Evolutionary conservation across 306 rosid genomes (phyloP), one percentile per base, ranked within the genome.

Genomic region (Cyclanthera cordifolia): DNA sequence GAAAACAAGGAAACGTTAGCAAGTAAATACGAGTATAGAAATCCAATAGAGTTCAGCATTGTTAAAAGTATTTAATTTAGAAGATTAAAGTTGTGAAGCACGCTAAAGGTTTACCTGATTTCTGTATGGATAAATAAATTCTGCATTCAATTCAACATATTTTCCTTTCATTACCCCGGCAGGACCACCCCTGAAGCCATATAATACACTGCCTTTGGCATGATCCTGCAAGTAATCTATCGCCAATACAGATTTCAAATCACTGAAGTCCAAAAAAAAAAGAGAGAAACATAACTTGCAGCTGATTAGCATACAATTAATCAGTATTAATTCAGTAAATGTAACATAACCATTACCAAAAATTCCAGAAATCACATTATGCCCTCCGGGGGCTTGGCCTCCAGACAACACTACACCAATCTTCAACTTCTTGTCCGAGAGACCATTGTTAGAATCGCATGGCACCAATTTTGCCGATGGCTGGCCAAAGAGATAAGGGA

Each of bases 331-430:
- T 45, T 32, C 43, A 9, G 15, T 7, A 66, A 8, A 37, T 30
- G 50, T 12, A 39, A 30, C n/a, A 65, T 59, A 43, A 77, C 23
- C 53, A 72, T 68, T 72, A 94, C 99, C 99, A 51, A 80, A 90
- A 32, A 94, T 82, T 79, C 99, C 99, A 58, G 87, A 85, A 24
- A 94, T 94, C 60, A 94, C 99, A 79, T 94, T 94, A 82, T 94
- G 99, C 5, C 99, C 99, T 24, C 97, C 99, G 0, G 99, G 99
- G 59, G 99, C 97, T 66, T 90, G 97, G 67, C 99, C 99, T 56
- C 99, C 99, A 15, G 99, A 94, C 77, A 94, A 79, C 70, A 94
- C 99, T 2, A 90, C 96, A 5, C 99, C 99, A 15, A 94, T 86
- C 88, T 90, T 94, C 85, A 94, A 53, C 85, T 79, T 85, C 72